Percentiles rank a stretch among this genome's conserved stretches.
Conservation (phyloP, 148 eudicot genomes). For the Vaccinium macrocarpon region DNA sequence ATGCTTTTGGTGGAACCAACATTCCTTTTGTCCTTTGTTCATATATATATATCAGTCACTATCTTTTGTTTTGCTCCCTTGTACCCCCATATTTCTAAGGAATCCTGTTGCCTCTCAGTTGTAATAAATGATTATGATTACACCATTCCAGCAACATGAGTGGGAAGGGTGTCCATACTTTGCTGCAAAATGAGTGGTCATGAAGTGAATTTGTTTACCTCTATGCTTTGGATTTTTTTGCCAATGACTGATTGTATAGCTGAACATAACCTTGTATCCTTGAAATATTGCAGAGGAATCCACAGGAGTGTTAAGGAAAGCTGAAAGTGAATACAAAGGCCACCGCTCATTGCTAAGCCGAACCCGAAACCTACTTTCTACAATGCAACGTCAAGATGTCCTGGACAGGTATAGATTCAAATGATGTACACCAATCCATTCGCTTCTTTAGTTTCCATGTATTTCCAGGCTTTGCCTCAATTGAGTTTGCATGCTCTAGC, state of each 20-base stretch:
- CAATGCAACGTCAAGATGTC: conserved; percentile 93
- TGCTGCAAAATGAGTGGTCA: background rate
- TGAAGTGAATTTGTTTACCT: background rate
- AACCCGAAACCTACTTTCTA: conserved; percentile 78
- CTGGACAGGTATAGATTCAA: conserved; percentile 58
- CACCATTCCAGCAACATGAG: background rate
- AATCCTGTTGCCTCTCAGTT: background rate
- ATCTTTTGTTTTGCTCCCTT: background rate
- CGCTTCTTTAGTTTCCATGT: background rate
- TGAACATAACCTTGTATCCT: background rate
- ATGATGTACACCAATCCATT: background rate
- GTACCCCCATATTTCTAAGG: background rate
- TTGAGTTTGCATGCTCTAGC: background rate
- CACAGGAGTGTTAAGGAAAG: conserved; percentile 74
- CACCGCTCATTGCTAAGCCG: conserved; percentile 75
- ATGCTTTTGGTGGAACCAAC: background rate
- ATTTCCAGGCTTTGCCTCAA: background rate
- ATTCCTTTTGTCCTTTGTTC: background rate
- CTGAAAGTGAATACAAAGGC: conserved; percentile 89
- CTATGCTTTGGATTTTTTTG: background rate
- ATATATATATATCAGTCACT: background rate
- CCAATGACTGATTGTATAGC: background rate
- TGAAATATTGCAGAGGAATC: conserved; percentile 68
- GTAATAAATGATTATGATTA: background rate
- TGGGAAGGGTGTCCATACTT: background rate